Percentiles rank a stretch among this genome's conserved stretches.
Evolutionary conservation across 2,329 filamentous ascomycete species (phyloP).

Genomic region (Fusarium miscanthi): DNA sequence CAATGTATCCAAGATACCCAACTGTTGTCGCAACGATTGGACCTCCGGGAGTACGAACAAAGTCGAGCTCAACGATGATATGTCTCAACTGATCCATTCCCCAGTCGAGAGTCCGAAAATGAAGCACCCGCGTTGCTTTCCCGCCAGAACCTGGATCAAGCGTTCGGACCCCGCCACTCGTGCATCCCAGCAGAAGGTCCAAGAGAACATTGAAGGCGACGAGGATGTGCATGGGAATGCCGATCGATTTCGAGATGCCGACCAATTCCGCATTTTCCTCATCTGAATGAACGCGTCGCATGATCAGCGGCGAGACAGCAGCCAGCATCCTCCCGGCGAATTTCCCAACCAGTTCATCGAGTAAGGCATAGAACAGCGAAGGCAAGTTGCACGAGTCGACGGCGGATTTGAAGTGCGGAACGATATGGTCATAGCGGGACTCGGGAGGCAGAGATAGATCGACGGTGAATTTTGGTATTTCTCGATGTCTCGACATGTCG

Average conservation of each 20-base stretch:
- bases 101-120: constrained; percentile 68
- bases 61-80: constrained; percentile 64
- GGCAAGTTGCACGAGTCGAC: constrained; percentile 50
- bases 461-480: constrained; percentile 44
- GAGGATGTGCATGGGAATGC: constrained; percentile 67
- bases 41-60: constrained; percentile 49
- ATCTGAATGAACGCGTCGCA: constrained; percentile 61
- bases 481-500: not conserved
- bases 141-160: not conserved
- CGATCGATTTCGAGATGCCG: constrained; percentile 64
- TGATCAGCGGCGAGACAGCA: constrained; percentile 55
- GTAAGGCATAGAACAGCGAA: constrained; percentile 62
- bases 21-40: constrained; percentile 57
- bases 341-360: constrained; percentile 45
- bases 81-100: constrained; percentile 62
- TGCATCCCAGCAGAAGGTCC: constrained; percentile 73
- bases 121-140: constrained; percentile 54
- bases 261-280: constrained; percentile 72
- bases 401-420: constrained; percentile 30
- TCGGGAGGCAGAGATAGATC: constrained; percentile 44
- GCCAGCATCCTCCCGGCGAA: constrained; percentile 44
- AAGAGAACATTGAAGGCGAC: constrained; percentile 72
- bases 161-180: constrained; percentile 57
- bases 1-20: constrained; percentile 62
- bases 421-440: constrained; percentile 44